Percentiles rank a stretch among this genome's conserved stretches.
phyloP scores from a whole-genome alignment of 352 stramenopile species.

The Phytophthora sojae region DNA sequence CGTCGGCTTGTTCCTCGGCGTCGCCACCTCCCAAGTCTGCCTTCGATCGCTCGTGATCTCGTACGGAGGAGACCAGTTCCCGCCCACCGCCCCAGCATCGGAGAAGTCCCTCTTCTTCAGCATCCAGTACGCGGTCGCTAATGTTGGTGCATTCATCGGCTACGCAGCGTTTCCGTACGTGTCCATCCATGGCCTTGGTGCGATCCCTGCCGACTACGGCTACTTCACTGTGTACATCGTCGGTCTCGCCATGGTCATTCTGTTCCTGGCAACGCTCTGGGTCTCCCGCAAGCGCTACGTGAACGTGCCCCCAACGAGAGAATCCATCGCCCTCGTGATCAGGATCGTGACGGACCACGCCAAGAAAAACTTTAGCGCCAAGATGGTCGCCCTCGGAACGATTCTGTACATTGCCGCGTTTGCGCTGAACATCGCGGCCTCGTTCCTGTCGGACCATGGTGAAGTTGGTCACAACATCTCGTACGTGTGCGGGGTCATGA shows the following conservation, averaged over 20 bases:
- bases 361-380: not conserved
- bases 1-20: not conserved
- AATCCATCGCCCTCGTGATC: not conserved
- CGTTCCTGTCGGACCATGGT: not conserved
- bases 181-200: not conserved
- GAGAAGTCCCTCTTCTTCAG: slow-evolving; percentile 1
- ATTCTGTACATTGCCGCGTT: not conserved
- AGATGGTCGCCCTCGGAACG: not conserved
- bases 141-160: not conserved
- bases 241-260: not conserved
- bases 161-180: not conserved
- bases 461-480: not conserved
- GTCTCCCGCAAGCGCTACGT: not conserved
- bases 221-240: not conserved
- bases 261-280: not conserved
- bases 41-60: not conserved
- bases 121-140: slow-evolving; percentile 1
- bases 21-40: not conserved
- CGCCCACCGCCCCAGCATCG: not conserved
- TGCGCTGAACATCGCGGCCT: not conserved
- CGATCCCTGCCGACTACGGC: not conserved
- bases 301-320: not conserved
- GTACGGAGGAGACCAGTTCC: not conserved
- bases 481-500: not conserved
- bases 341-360: not conserved